Percentiles rank a stretch among this genome's conserved stretches.
Conservation (phyloP, 2,329 filamentous ascomycete genomes). For the Phaeoacremonium minimum region DNA sequence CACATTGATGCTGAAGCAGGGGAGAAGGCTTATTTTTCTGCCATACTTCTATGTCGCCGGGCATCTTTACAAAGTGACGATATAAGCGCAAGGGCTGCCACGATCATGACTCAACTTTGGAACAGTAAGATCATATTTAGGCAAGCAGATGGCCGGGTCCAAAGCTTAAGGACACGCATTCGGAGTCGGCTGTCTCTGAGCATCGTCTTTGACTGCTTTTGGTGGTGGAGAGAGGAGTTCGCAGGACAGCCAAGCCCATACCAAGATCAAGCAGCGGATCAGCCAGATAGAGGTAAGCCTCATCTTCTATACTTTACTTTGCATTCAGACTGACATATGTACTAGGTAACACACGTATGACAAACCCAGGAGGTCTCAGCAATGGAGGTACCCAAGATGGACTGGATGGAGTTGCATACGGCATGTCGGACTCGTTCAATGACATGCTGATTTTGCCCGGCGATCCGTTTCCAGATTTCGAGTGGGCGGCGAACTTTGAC, state of each 20-base stretch:
- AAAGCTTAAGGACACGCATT: slow-evolving; percentile 24
- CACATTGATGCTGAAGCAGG: slow-evolving; percentile 35
- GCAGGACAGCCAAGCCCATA: slow-evolving; percentile 12
- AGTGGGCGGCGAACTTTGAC: slow-evolving; percentile 11
- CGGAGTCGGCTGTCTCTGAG: slow-evolving; percentile 49
- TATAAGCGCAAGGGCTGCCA: slow-evolving; percentile 44
- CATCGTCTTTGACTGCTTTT: slow-evolving; percentile 50
- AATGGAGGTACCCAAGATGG: neutral
- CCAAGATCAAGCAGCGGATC: slow-evolving; percentile 4
- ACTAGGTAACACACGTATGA: neutral
- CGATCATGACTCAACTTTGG: slow-evolving; percentile 51
- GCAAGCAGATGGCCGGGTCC: slow-evolving; percentile 3
- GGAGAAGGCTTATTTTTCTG: slow-evolving; percentile 38
- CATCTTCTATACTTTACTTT: too few relatives aligned
- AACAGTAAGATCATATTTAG: slow-evolving; percentile 22
- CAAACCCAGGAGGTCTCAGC: neutral
- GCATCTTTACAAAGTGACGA: slow-evolving; percentile 46
- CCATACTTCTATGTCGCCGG: slow-evolving; percentile 37
- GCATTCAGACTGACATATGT: neutral
- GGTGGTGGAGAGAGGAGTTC: slow-evolving; percentile 49
- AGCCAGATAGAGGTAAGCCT: neutral
- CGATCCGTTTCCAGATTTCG: slow-evolving; percentile 10
- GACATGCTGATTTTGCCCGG: slow-evolving; percentile 1
- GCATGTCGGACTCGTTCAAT: neutral
- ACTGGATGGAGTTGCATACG: neutral